phyloP scores from a whole-genome alignment of 441 rosid species.

The Gossypium trilobum region DNA sequence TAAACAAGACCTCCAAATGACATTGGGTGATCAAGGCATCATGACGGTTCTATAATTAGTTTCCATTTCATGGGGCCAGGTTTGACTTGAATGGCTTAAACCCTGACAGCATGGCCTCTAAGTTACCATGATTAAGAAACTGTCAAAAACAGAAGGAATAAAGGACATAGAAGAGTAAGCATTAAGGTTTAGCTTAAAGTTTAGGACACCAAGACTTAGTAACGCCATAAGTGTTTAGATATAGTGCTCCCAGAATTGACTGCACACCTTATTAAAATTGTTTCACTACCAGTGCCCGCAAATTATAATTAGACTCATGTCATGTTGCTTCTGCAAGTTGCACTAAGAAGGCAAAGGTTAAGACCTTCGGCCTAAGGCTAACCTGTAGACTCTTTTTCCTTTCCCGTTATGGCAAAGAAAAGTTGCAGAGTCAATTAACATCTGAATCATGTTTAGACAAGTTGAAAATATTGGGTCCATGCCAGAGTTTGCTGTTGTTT shows the following conservation, averaged over 20 bases:
- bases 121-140: not conserved
- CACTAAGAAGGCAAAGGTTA: not conserved
- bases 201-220: not conserved
- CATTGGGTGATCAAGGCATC: too few relatives aligned
- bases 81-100: conserved; percentile 1
- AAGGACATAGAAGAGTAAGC: not conserved
- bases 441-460: not conserved
- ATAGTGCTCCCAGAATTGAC: conserved; percentile 21
- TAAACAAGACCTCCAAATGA: too few relatives aligned
- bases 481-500: not conserved
- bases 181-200: not conserved
- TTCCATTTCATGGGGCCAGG: not conserved
- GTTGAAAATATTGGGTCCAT: conserved; percentile 10
- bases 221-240: not conserved
- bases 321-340: conserved; percentile 2
- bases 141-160: not conserved
- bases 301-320: not conserved
- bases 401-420: conserved; percentile 30
- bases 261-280: conserved; percentile 15
- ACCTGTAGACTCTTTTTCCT: conserved; percentile 16
- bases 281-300: not conserved
- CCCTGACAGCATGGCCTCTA: not conserved
- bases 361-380: not conserved
- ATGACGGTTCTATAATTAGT: not conserved
- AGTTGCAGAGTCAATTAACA: conserved; percentile 7